Conservation (phyloP, 2,329 filamentous ascomycete species). For the Coleophoma eucalyptorum region DNA sequence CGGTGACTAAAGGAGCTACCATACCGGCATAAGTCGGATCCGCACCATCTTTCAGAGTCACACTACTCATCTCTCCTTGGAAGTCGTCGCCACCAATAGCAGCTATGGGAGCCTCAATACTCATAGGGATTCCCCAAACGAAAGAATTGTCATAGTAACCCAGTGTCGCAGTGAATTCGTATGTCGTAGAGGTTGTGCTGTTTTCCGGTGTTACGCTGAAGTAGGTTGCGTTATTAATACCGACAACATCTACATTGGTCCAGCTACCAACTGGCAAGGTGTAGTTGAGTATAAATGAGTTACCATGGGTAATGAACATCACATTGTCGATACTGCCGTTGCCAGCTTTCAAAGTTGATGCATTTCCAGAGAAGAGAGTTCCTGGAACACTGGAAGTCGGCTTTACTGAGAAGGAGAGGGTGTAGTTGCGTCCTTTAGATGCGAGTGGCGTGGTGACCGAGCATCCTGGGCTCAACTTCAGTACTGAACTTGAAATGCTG, state of each 20-base stretch:
- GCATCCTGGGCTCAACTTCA: constrained; percentile 34
- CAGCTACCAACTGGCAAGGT: constrained; percentile 32
- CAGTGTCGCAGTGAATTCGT: constrained; percentile 16
- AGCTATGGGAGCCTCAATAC: constrained; percentile 16
- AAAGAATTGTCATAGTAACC: constrained; percentile 13
- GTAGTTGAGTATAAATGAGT: constrained; percentile 35
- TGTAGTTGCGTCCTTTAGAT: constrained; percentile 55
- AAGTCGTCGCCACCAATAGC: constrained; percentile 16
- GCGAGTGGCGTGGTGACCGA: constrained; percentile 40
- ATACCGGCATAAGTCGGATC: constrained; percentile 7
- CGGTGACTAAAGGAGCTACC: constrained; percentile 8
- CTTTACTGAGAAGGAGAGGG: constrained; percentile 41
- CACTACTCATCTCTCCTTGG: constrained; percentile 14
- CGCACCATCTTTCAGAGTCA: constrained; percentile 13
- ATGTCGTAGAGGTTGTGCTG: constrained; percentile 4
- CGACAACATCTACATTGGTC: constrained; percentile 31
- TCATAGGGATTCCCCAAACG: constrained; percentile 17
- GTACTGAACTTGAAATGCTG: constrained; percentile 20
- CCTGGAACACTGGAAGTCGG: constrained; percentile 30
- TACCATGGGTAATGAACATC: constrained; percentile 33
- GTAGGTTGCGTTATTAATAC: constrained; percentile 31
- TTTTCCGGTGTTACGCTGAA: constrained; percentile 12
- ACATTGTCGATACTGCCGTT: constrained; percentile 30
- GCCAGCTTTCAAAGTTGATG: constrained; percentile 34
- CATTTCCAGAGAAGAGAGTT: constrained; percentile 36